Evolutionary conservation across 108 stramenopile species (phyloP).

Genomic region (Skeletonema costatum): DNA sequence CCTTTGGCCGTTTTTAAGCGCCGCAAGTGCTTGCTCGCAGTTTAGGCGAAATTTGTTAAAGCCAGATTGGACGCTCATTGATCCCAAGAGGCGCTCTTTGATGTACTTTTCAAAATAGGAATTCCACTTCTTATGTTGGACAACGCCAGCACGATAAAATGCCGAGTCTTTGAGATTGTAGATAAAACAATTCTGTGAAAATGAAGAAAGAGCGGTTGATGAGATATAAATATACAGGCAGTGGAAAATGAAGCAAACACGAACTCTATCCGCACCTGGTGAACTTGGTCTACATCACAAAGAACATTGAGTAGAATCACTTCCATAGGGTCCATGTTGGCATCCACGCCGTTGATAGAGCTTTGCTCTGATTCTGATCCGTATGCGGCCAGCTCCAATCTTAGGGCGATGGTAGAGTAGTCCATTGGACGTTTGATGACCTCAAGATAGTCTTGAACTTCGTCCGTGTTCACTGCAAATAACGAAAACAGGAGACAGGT

Average conservation of each 20-base stretch:
- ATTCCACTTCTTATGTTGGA: conserved; percentile 36
- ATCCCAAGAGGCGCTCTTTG: conserved; percentile 34
- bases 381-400: conserved; percentile 31
- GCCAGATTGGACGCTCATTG: background rate
- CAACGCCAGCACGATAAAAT: conserved; percentile 26
- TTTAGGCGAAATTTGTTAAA: conserved; percentile 10
- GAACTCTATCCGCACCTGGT: conserved; percentile 37
- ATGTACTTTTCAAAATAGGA: conserved; percentile 31
- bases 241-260: background rate
- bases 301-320: conserved; percentile 29
- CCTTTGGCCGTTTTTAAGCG: conserved; percentile 57
- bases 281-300: conserved; percentile 39
- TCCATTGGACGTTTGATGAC: conserved; percentile 39
- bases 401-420: conserved; percentile 28
- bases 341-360: conserved; percentile 46
- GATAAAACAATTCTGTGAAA: conserved; percentile 48
- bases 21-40: conserved; percentile 10
- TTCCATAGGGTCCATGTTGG: conserved; percentile 24
- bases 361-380: conserved; percentile 24
- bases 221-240: background rate
- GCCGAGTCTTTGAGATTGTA: conserved; percentile 33
- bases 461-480: conserved; percentile 40
- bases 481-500: background rate
- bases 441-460: conserved; percentile 50
- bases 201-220: conserved; percentile 17